Base-by-base conservation (phyloP, 495 filamentous ascomycete species). In the Neurospora sp. region DNA sequence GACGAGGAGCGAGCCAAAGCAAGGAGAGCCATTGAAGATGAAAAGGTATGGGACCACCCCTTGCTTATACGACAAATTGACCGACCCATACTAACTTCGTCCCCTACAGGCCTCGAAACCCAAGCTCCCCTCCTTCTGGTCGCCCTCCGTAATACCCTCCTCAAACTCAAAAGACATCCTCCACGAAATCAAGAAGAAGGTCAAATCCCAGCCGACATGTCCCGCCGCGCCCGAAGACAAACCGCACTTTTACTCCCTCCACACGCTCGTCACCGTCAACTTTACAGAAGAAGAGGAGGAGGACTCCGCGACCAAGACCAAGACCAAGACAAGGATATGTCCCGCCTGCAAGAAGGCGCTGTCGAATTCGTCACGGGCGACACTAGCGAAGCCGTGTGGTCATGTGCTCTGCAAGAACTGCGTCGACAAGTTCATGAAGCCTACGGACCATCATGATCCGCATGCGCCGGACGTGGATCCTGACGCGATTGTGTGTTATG, bases 321-420 rank as follows among this genome's bases (percentile, higher is more conserved):
- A 31, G 31, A 31, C 31, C 31, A 31, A 84, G 10, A 85, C 86
- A 46, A 86, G 91, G 39, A 88, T 93, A 72, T 99, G 96, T 82
- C 96, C 96, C 0, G 91, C 92, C 70, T 99, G 96, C 83, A 91
- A 92, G 77, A 97, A 95, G 84, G 89, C 83, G 0, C 84, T 99
- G 37, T 91, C 86, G 75, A 98, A 98, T 80, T 87, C 90, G 6
- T 90, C 92, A 18, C 94, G 93, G 79, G 95, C 94, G 10, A 90
- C 92, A 82, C 84, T 99, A 12, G 92, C 94, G 3, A 96, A 94
- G 81, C 94, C 94, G 0, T 99, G 96, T 78, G 96, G 96, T 0
- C 96, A 99, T 77, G 93, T 98, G 4, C 84, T 98, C 8, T 99
- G 96, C 82, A 90, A 92, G 74, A 93, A 89, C 20, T 99, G 96